These are phyloP conservation scores for Zizania latifolia DNA, from an alignment of 176 grass and related monocot species.

Conservation along the genomic window DNA sequence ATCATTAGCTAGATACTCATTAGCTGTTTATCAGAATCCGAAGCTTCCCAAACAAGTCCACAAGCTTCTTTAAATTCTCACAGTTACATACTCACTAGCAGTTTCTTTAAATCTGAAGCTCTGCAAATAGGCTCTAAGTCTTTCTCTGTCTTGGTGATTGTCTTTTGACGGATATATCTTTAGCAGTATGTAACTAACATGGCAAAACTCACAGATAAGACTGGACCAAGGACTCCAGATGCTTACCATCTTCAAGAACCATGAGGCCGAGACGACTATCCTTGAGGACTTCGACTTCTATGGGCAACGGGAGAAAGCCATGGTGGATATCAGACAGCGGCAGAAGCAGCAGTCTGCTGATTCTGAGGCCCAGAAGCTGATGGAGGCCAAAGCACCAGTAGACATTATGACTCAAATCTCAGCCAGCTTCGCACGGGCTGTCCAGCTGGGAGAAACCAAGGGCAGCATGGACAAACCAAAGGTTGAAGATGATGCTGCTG, in stretches of 20 bases:
- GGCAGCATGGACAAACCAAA: background rate
- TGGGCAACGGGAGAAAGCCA: slow-evolving; percentile 59
- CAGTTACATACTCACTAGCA: too few species aligned
- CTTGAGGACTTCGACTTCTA: slow-evolving; percentile 72
- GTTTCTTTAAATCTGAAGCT: too few species aligned
- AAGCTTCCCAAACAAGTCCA: too few species aligned
- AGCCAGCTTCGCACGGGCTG: slow-evolving; percentile 28
- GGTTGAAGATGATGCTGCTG: slow-evolving; percentile 22
- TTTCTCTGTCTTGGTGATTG: background rate
- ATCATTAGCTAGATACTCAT: too few species aligned
- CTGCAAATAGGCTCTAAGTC: too few species aligned
- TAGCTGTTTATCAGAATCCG: too few species aligned
- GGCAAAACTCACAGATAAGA: slow-evolving; percentile 45
- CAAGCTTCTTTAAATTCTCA: too few species aligned
- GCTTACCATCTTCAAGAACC: slow-evolving; percentile 62
- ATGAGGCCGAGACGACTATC: slow-evolving; percentile 43
- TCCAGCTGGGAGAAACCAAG: slow-evolving; percentile 32
- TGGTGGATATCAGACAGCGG: slow-evolving; percentile 49
- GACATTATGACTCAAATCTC: slow-evolving; percentile 29
- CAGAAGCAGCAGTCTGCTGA: slow-evolving; percentile 29
- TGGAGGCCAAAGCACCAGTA: background rate
- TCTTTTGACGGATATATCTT: background rate
- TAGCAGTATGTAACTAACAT: background rate
- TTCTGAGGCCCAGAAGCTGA: background rate
- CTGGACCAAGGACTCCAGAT: slow-evolving; percentile 73